Evolutionary conservation across 768 basidiomycete species (phyloP), one percentile per base, ranked within the genome.

Genomic region (Daedaleopsis nitida): DNA sequence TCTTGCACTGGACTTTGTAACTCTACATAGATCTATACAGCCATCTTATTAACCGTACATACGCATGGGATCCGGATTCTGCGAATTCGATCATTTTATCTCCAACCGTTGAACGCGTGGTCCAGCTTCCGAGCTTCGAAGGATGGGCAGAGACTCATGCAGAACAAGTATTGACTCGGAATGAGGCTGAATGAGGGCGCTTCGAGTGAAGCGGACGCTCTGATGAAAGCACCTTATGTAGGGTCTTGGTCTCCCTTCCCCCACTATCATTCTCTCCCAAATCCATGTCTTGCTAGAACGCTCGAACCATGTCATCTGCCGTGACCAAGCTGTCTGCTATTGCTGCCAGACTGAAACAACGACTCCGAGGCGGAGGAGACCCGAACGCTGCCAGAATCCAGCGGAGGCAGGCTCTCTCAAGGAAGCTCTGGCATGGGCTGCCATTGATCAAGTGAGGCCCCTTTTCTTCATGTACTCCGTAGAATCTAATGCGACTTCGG

Each of bases 381-480:
- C 58, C 61, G 4, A 67, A 76, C 57, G 73, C 72, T 52, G 68
- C 74, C 42, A 78, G 81, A 65, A 74, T 85, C 55, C 82, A 74
- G 37, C 74, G 86, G 56, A 78, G 83, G 57, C 78, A 70, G 59
- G 76, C 74, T 34, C 61, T 77, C 23, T 56, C 76, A 38, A 65
- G 65, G 13, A 57, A 73, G 43, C 42, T 86, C 14, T 68, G 76
- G 63, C 68, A 57, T 27, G 62, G 66, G 70, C 75, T 71, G 62
- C 72, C 70, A 67, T 66, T 50, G 43, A 66, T 76, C 53, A 74
- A 45, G 68, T 68, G 24, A 39, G 64, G 1, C 27, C 3, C 35
- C 27, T 21, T 9, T 19, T 47, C 19, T 39, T 49, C 53, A 23
- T 47, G 27, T 34, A 43, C 8, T 8, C 35, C 32, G 37, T 48